Evolutionary conservation across 164 flowering plant genomes (phyloP), one percentile per base, ranked within the genome.

Genomic region (Aristolochia californica): DNA sequence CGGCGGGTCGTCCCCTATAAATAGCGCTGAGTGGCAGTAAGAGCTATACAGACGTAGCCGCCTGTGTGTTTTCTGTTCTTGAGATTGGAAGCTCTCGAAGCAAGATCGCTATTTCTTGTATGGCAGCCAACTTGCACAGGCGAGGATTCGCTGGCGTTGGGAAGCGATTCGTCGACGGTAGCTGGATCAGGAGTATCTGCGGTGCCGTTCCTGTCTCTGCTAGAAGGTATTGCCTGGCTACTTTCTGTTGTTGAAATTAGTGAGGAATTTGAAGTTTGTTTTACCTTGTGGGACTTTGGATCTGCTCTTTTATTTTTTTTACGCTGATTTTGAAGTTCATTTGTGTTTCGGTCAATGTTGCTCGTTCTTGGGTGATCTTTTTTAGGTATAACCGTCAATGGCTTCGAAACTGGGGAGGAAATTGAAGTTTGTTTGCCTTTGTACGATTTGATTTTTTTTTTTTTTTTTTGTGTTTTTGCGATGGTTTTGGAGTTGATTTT

Each of bases 71-170:
- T 20, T 47, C 10, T 16, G 8, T 2, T 20, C 8, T n/a, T 14
- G 9, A 4, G 15, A 17, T 47, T 4, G 50, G 18, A 47, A 47
- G 50, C 18, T 5, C 5, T 17, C 18, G 20, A 47, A 47, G 22
- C 5, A 4, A 17, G 10, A 17, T 47, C 50, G 50, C 7, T 1
- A 5, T 47, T 20, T 47, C 50, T 75, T 73, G 80, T 53, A 77
- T 77, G 80, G 80, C 80, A 56, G 74, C 75, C 65, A 75, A 73
- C 58, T 70, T 64, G 70, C 73, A 67, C 66, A 66, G 73, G 57
- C 70, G 67, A 20, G 74, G 76, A 73, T 40, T 78, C 68, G 76
- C 64, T 43, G 63, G 55, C 63, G 48, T 78, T n/a, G 81, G 81
- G 23, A 80, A 74, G 77, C 80, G 76, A 70, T 61, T 75, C 50